Evolutionary conservation across 176 grass and related monocot species (phyloP), one percentile per base, ranked within the genome.

Genomic region (Guadua angustifolia): DNA sequence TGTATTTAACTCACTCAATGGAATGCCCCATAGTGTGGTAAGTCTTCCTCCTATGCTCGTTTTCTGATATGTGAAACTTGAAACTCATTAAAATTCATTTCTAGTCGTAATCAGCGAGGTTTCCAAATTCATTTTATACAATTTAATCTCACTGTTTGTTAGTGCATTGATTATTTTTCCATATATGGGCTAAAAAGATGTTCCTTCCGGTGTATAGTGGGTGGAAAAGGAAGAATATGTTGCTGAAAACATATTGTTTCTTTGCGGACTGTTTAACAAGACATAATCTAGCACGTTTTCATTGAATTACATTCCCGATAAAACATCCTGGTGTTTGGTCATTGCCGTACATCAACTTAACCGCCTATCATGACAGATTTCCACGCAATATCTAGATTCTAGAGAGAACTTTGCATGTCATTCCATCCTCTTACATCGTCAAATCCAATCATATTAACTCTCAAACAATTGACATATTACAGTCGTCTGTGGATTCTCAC

Each of bases 371-470:
- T 69, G 24, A 49, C 7, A 22, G 13, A 40, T 43, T 1, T 14
- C 58, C 19, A 32, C 57, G 5, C 38, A n/a, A 40, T 75, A 22
- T 42, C 2, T 29, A 63, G 69, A 74, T 0, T 42, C 1, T 29
- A 38, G 70, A 74, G 2, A 24, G 4, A 52, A 66, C 25, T 75
- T 9, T 64, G 3, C 40, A 14, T 65, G 44, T 40, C 24, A 74
- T 66, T 45, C 17, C 44, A 65, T 61, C 21, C 32, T 75, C 82
- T 52, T 55, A 56, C 5, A 64, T 32, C 56, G 25, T 18, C 81
- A 51, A 62, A 82, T 59, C 17, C 43, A 25, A 26, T 65, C 67
- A 64, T 33, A 39, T 75, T 74, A 66, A 71, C 0, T 78, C 69
- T 69, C 12, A 26, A 74, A 7, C 15, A 61, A 69, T 5, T 52